phyloP scores from a whole-genome alignment of 257 asterid species.

The Scutellaria minor region DNA sequence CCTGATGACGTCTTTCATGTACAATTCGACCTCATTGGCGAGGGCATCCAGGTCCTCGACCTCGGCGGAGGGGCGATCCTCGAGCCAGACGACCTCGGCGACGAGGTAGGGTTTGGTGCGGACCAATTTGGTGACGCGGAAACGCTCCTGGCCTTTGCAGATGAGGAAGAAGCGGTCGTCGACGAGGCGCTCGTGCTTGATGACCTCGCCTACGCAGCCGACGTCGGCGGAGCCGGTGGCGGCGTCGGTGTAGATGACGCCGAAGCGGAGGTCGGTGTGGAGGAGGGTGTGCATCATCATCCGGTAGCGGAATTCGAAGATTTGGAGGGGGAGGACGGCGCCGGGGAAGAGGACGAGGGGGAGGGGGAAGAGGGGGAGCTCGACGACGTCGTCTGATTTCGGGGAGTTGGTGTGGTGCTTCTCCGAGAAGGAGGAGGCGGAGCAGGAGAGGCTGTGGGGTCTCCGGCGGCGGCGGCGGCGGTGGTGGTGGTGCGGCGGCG shows the following conservation, averaged over 20 bases:
- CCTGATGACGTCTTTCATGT: slow-evolving; percentile 90
- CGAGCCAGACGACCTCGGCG: slow-evolving; percentile 95
- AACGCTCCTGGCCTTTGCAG: slow-evolving; percentile 97
- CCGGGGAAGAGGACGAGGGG: slow-evolving; percentile 98
- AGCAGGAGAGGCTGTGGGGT: slow-evolving; percentile 57
- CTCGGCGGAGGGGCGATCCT: slow-evolving; percentile 84
- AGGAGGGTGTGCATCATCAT: slow-evolving; percentile 99
- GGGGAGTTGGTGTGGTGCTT: slow-evolving; percentile 72
- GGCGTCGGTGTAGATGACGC: slow-evolving; percentile 88
- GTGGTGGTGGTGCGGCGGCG: slow-evolving; percentile 42
- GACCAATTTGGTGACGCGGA: slow-evolving; percentile 70
- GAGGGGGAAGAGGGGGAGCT: slow-evolving; percentile 93
- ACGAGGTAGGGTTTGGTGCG: slow-evolving; percentile 89
- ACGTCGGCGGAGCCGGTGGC: slow-evolving; percentile 84
- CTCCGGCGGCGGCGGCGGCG: slow-evolving; percentile 58
- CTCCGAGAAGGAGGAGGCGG: slow-evolving; percentile 87
- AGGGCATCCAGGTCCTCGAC: slow-evolving; percentile 72
- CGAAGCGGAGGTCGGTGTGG: slow-evolving; percentile 95
- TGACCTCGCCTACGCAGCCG: slow-evolving; percentile 95
- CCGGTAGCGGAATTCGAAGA: slow-evolving; percentile 95
- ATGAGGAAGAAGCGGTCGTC: slow-evolving; percentile 91
- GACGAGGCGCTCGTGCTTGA: slow-evolving; percentile 90
- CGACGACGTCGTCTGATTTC: slow-evolving; percentile 72
- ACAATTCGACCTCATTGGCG: slow-evolving; percentile 73
- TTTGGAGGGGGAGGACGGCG: slow-evolving; percentile 83